These are phyloP conservation scores for Trifolium dubium DNA, from an alignment of 306 rosid species.

Conservation along the genomic window DNA sequence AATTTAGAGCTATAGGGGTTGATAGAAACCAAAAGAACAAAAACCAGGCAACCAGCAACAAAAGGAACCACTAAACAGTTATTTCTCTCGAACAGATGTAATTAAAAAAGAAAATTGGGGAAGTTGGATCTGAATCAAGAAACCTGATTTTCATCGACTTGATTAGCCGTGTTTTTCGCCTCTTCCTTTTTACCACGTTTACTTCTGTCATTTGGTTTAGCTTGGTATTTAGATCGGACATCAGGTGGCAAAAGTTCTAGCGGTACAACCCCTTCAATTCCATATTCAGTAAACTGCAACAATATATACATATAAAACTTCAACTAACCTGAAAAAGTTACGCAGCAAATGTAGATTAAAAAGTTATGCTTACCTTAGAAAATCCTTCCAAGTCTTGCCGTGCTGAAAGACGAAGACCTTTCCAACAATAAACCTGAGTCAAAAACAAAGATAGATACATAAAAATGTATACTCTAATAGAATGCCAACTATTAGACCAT, in stretches of 20 bases:
- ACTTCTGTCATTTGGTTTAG: slow-evolving; percentile 78
- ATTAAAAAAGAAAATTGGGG: slow-evolving; percentile 6
- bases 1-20: background rate
- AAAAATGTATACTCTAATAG: background rate
- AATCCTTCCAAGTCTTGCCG: slow-evolving; percentile 98
- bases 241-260: slow-evolving; percentile 89
- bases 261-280: slow-evolving; percentile 94
- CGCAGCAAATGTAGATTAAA: slow-evolving; percentile 9
- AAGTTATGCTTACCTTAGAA: slow-evolving; percentile 64
- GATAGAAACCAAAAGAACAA: slow-evolving; percentile 13
- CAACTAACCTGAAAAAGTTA: background rate
- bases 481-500: background rate
- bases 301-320: slow-evolving; percentile 4
- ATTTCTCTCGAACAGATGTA: slow-evolving; percentile 23
- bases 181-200: slow-evolving; percentile 93
- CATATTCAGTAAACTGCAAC: slow-evolving; percentile 86
- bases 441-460: slow-evolving; percentile 23
- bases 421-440: slow-evolving; percentile 97
- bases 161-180: slow-evolving; percentile 64
- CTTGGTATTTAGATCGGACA: slow-evolving; percentile 79
- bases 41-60: slow-evolving; percentile 21
- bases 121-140: slow-evolving; percentile 38
- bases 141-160: slow-evolving; percentile 89
- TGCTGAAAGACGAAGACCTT: slow-evolving; percentile 92
- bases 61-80: slow-evolving; percentile 11